Evolutionary conservation across 495 filamentous ascomycete species (phyloP).

Genomic region (Talaromyces thailandensis): DNA sequence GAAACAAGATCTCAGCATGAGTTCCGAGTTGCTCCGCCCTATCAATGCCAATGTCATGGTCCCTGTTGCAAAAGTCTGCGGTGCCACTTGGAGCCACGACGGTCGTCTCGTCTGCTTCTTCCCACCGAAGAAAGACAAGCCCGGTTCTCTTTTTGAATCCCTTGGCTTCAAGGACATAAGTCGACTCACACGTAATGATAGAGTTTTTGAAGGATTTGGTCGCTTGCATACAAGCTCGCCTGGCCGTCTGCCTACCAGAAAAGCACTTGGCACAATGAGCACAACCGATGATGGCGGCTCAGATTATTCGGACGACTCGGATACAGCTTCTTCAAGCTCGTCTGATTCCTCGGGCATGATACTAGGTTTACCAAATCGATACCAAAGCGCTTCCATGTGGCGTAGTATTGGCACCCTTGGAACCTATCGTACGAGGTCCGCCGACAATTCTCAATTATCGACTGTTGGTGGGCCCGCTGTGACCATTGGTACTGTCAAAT

Average conservation of each 20-base stretch:
- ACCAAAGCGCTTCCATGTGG: slow-evolving; percentile 46
- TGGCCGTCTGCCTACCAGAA: slow-evolving; percentile 20
- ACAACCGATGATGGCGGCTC: slow-evolving; percentile 43
- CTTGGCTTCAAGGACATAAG: slow-evolving; percentile 53
- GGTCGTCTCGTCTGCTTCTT: slow-evolving; percentile 83
- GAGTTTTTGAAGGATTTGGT: slow-evolving; percentile 84
- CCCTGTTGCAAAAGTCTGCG: slow-evolving; percentile 65
- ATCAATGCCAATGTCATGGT: slow-evolving; percentile 67
- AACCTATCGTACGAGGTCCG: slow-evolving; percentile 35
- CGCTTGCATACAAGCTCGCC: slow-evolving; percentile 53
- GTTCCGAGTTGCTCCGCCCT: slow-evolving; percentile 42
- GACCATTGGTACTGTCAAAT: slow-evolving; percentile 18
- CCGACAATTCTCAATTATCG: slow-evolving; percentile 48
- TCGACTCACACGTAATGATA: slow-evolving; percentile 49
- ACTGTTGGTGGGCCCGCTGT: slow-evolving; percentile 26
- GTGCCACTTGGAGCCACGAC: slow-evolving; percentile 66
- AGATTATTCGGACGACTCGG: slow-evolving; percentile 56
- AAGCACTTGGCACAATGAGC: slow-evolving; percentile 29
- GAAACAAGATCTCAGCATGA: slow-evolving; percentile 42
- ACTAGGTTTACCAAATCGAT: slow-evolving; percentile 35
- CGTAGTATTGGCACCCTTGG: slow-evolving; percentile 37
- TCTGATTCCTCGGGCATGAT: slow-evolving; percentile 58
- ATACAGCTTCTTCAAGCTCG: slow-evolving; percentile 59
- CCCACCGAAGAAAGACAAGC: slow-evolving; percentile 68
- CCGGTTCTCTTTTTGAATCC: slow-evolving; percentile 53